A percentile compares a stretch with the other conserved stretches of the same genome.
These are phyloP conservation scores for Trypanosomatidae sp. DNA, from an alignment of 208 protist genomes.

Conservation along the genomic window DNA sequence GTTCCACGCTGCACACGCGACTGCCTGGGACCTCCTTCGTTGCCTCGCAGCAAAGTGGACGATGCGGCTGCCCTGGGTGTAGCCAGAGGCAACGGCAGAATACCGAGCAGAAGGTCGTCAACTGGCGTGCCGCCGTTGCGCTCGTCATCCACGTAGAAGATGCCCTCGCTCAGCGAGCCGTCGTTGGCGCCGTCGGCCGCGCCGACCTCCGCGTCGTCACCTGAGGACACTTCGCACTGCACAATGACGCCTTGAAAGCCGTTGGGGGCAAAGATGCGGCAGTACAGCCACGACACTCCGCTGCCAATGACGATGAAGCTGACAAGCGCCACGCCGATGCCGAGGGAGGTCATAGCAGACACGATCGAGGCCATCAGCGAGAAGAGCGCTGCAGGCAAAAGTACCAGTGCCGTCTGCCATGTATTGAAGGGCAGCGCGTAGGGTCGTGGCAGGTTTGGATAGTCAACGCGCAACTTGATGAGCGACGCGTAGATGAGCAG, in stretches of 20 bases:
- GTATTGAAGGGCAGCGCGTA: constrained; percentile 74
- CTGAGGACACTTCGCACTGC: constrained; percentile 48
- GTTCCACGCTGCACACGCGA: constrained; percentile 7
- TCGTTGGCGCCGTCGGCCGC: constrained; percentile 15
- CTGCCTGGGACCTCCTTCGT: background rate
- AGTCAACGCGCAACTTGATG: constrained; percentile 71
- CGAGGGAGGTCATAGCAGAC: constrained; percentile 58
- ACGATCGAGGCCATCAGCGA: constrained; percentile 62
- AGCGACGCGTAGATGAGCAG: constrained; percentile 73
- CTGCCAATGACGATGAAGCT: constrained; percentile 57
- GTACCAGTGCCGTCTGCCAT: constrained; percentile 48
- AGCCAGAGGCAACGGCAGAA: constrained; percentile 33
- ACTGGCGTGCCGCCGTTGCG: constrained; percentile 19
- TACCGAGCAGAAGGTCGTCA: constrained; percentile 55
- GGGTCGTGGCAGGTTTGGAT: constrained; percentile 76
- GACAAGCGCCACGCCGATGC: constrained; percentile 61
- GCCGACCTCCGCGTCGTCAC: constrained; percentile 19
- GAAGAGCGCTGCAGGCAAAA: constrained; percentile 61
- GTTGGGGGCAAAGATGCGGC: constrained; percentile 61
- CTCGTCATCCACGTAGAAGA: constrained; percentile 58
- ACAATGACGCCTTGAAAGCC: constrained; percentile 87
- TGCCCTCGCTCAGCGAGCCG: constrained; percentile 40
- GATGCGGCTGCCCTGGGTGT: background rate
- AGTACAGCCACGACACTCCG: constrained; percentile 70
- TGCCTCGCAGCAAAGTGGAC: background rate